Evolutionary conservation across 371 early-diverging fungal genomes (phyloP), one percentile per base, ranked within the genome.

Genomic region (Actinomortierella ambigua): DNA sequence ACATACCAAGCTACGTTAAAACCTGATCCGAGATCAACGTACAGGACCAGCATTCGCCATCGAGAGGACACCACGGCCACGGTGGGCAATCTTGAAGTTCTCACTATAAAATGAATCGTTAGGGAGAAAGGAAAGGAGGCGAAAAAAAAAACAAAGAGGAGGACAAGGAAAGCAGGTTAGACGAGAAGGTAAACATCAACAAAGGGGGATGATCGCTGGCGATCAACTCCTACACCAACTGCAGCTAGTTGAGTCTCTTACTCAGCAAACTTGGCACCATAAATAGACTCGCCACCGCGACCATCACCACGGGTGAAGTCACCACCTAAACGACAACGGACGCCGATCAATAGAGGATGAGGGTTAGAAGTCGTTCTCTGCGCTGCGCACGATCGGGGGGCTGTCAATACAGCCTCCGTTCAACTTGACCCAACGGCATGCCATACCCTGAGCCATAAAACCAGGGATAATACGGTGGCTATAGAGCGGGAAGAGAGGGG

Each of bases 381-480:
- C 34, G 34, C 11, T 11, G 34, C 4, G 11, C 4, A 34, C 11
- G 11, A n/a, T n/a, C n/a, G n/a, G n/a, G n/a, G n/a, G n/a, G n/a
- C n/a, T n/a, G n/a, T n/a, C n/a, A n/a, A n/a, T n/a, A n/a, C n/a
- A n/a, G n/a, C n/a, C n/a, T n/a, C n/a, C n/a, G n/a, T n/a, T n/a
- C n/a, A n/a, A n/a, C n/a, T n/a, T n/a, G n/a, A n/a, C n/a, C n/a
- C n/a, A n/a, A n/a, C 50, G 29, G 40, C 20, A 47, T 68, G 75
- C 69, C 75, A 97, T 99, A 61, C 99, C 99, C 77, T 99, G 99
- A 51, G 97, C 90, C 96, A 99, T 98, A 83, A 99, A 99, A 28
- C 92, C 90, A 63, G 93, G 93, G 65, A 95, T 95, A 51, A 95
- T 88, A 63, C 97, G 88, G 80, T 98, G 98, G 87, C 86, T 85